Evolutionary conservation across 2,329 filamentous ascomycete species (phyloP), one percentile per base, ranked within the genome.

Genomic region (Penicillium sp.): DNA sequence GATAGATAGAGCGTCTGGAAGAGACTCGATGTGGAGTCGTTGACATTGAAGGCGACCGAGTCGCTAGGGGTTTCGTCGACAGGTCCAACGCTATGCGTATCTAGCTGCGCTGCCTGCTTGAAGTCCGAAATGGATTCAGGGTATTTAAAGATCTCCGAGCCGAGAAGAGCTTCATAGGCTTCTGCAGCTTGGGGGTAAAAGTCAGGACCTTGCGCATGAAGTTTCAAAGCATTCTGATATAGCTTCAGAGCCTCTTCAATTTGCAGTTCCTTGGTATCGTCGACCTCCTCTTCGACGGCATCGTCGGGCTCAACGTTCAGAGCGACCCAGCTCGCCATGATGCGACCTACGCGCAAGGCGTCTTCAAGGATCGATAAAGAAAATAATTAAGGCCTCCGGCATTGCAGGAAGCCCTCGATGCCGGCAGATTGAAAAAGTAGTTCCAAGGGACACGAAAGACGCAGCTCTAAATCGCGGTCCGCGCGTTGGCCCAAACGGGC

Each of bases 241-340:
- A 93, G 83, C 74, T 96, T 97, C 57, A 99, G 79, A 44, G 94
- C 92, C 75, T 99, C 94, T 66, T 99, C 94, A 66, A 97, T 93
- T 80, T 96, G 92, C 47, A 99, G 85, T 72, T 97, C 93, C 70
- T 93, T 94, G 31, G 92, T 96, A 65, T 94, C 91, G 70, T 99
- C 94, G 66, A 96, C 79, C 73, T 96, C 92, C 64, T 95, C 90
- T 68, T 96, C 91, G 59, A 87, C 79, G 52, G 90, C 89, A 67
- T 95, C 90, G 74, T 96, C 94, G 9, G 90, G 88, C 73, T 96
- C 92, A 74, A 97, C 84, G 70, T 99, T 99, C 72, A 96, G 85
- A 48, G 93, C 90, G 65, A 87, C 85, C 76, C 95, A 97, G 64
- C 84, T 81, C 34, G 78, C 74, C 78, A 79, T 79, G 54, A 42